Evolutionary conservation across 1,284 basidiomycete genomes (phyloP).

Genomic region (Cystobasidiaceae sp.): DNA sequence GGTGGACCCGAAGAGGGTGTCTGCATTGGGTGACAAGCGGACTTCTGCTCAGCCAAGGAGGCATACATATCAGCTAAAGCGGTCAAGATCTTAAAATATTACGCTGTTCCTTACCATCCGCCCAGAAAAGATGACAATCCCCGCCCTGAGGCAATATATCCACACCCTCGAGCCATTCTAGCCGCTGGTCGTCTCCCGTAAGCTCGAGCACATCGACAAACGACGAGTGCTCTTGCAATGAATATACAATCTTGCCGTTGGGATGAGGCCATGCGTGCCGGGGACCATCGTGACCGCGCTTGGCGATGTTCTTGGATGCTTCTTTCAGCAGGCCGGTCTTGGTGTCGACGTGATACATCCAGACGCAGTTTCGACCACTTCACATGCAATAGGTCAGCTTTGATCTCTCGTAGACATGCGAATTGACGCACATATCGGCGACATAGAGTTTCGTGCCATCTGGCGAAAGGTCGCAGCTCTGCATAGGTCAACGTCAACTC

Average conservation of each 20-base stretch:
- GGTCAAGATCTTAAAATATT: slow-evolving; percentile 31
- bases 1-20: slow-evolving; percentile 47
- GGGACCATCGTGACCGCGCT: slow-evolving; percentile 47
- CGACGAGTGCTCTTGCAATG: slow-evolving; percentile 45
- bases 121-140: slow-evolving; percentile 12
- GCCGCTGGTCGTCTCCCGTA: slow-evolving; percentile 27
- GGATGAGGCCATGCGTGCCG: slow-evolving; percentile 49
- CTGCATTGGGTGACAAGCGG: slow-evolving; percentile 22
- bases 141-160: slow-evolving; percentile 43
- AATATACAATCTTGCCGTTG: slow-evolving; percentile 47
- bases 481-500: background rate
- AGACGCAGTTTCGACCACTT: slow-evolving; percentile 49
- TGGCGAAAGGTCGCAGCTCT: slow-evolving; percentile 43
- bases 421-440: slow-evolving; percentile 43
- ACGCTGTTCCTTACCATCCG: background rate
- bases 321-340: slow-evolving; percentile 41
- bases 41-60: slow-evolving; percentile 33
- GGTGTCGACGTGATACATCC: slow-evolving; percentile 46
- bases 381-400: slow-evolving; percentile 28
- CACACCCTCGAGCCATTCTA: slow-evolving; percentile 43
- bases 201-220: slow-evolving; percentile 26
- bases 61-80: slow-evolving; percentile 32
- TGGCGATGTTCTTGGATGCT: slow-evolving; percentile 46
- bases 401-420: slow-evolving; percentile 27
- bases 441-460: slow-evolving; percentile 46